phyloP scores from a whole-genome alignment of 2,329 filamentous ascomycete species.

The Fusarium sp. region DNA sequence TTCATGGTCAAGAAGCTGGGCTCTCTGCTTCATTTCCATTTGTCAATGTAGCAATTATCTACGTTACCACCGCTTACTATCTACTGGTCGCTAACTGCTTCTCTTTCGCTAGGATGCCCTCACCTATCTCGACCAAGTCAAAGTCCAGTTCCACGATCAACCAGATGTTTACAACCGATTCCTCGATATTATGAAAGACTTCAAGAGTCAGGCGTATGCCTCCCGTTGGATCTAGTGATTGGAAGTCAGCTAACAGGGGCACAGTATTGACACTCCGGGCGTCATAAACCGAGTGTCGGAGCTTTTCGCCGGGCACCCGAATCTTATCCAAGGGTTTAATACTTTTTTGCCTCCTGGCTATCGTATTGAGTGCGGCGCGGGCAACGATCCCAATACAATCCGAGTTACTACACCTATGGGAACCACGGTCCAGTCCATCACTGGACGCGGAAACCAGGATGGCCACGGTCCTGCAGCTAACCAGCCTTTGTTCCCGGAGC shows the following conservation, averaged over 20 bases:
- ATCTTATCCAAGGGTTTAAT: slow-evolving; percentile 96
- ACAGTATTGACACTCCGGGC: slow-evolving; percentile 91
- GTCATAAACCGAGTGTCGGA: slow-evolving; percentile 97
- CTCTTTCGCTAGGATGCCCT: slow-evolving; percentile 70
- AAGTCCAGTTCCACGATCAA: slow-evolving; percentile 96
- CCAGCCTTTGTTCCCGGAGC: slow-evolving; percentile 61
- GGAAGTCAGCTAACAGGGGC: slow-evolving; percentile 44
- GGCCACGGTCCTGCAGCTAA: slow-evolving; percentile 53
- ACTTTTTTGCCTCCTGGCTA: slow-evolving; percentile 97
- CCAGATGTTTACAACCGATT: slow-evolving; percentile 98
- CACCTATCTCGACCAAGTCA: slow-evolving; percentile 97
- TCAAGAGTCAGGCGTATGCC: slow-evolving; percentile 93
- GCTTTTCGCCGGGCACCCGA: slow-evolving; percentile 94
- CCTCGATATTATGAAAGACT: slow-evolving; percentile 99
- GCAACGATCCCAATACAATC: slow-evolving; percentile 95
- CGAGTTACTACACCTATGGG: slow-evolving; percentile 97
- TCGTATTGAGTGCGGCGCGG: slow-evolving; percentile 93
- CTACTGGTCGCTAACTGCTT: slow-evolving; percentile 19
- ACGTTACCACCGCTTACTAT: neutral
- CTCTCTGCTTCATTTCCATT: slow-evolving; percentile 40
- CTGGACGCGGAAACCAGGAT: slow-evolving; percentile 61
- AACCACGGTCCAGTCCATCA: slow-evolving; percentile 93
- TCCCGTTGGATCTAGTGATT: neutral
- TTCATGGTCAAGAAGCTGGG: slow-evolving; percentile 31
- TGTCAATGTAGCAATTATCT: slow-evolving; percentile 42